These are phyloP conservation scores for Eragrostis tef DNA, from an alignment of 202 grass and related monocot genomes.

Conservation along the genomic window DNA sequence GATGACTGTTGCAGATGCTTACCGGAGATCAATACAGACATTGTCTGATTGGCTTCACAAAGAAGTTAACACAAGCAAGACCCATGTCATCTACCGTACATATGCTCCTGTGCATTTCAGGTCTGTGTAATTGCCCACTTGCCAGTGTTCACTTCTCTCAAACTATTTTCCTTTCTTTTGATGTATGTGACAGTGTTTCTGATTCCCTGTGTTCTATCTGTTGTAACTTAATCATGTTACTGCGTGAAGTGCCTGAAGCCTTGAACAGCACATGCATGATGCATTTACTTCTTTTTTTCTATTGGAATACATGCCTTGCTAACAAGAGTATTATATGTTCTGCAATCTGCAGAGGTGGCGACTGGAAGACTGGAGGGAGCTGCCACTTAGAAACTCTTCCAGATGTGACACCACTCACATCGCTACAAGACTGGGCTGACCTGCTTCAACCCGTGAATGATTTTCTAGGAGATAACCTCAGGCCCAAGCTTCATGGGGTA, in stretches of 20 bases:
- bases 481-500: conserved; percentile 41
- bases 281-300: background rate
- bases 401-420: conserved; percentile 47
- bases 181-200: conserved; percentile 13
- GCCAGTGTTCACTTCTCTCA: background rate
- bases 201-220: background rate
- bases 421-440: conserved; percentile 62
- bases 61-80: conserved; percentile 75
- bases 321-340: conserved; percentile 31
- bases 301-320: background rate
- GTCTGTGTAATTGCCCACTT: conserved; percentile 48
- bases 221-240: background rate
- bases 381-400: conserved; percentile 86
- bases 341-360: conserved; percentile 71
- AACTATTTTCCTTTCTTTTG: conserved; percentile 26
- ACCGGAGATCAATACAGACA: conserved; percentile 66
- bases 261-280: background rate
- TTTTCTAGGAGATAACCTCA: conserved; percentile 47
- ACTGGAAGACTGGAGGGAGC: conserved; percentile 74
- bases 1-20: conserved; percentile 73
- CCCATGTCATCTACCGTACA: conserved; percentile 83
- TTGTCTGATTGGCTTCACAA: conserved; percentile 70
- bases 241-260: background rate
- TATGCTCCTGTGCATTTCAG: conserved; percentile 97
- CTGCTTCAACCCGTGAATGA: conserved; percentile 64